Evolutionary conservation across 228 moss, liverwort and hornwort genomes (phyloP).

Genomic region (Sphagnum fallax): DNA sequence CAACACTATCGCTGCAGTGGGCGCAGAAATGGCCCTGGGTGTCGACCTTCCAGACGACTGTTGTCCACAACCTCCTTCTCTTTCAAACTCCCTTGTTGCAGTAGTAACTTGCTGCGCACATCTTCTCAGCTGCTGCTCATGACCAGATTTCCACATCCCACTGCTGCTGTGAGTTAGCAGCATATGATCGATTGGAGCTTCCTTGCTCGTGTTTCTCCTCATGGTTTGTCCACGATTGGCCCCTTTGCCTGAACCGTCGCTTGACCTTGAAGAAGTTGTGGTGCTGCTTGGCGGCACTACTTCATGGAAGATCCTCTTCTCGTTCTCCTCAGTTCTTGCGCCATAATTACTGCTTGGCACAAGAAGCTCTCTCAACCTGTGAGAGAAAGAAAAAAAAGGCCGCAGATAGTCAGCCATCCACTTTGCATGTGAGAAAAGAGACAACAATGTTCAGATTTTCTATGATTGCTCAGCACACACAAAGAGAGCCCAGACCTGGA

Average conservation of each 20-base stretch:
- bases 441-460: no score
- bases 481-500: not conserved
- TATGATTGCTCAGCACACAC: no score
- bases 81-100: conserved; percentile 33
- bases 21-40: conserved; percentile 26
- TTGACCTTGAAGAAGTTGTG: conserved; percentile 23
- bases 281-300: conserved; percentile 10
- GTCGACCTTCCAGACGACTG: conserved; percentile 31
- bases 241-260: conserved; percentile 37
- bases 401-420: not conserved
- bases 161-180: conserved; percentile 8
- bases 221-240: conserved; percentile 32
- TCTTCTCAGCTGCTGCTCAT: conserved; percentile 41
- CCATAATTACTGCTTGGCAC: conserved; percentile 4
- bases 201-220: conserved; percentile 39
- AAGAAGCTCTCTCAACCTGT: not conserved
- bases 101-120: conserved; percentile 41
- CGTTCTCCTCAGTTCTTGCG: conserved; percentile 43
- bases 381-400: not conserved
- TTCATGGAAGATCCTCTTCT: conserved; percentile 29
- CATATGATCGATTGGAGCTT: no score
- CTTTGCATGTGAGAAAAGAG: not conserved
- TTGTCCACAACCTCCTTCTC: conserved; percentile 23
- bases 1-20: no score
- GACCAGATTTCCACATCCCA: conserved; percentile 39